phyloP scores from a whole-genome alignment of 208 protist species.

The Acanthamoeba culbertsoni region DNA sequence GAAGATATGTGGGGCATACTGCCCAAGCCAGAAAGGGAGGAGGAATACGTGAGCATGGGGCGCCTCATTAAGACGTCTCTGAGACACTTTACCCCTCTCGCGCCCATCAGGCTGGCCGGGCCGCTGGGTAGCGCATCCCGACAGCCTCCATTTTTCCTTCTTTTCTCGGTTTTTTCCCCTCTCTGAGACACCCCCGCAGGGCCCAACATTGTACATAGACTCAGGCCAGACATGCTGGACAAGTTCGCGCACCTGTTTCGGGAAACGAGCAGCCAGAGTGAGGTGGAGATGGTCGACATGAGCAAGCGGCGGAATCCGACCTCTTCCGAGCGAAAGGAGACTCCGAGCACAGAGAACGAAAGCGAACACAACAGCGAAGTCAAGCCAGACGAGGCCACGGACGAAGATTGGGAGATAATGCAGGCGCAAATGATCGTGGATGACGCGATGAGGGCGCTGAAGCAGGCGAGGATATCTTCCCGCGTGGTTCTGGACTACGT shows the following conservation, averaged over 20 bases:
- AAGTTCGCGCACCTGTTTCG: neutral
- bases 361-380: neutral
- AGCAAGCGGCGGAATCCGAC: neutral
- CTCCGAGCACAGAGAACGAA: neutral
- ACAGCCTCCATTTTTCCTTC: no score
- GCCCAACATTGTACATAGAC: neutral
- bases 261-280: neutral
- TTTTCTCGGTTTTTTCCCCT: neutral
- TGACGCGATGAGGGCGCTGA: neutral
- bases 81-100: neutral
- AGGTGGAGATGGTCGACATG: neutral
- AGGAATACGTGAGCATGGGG: neutral
- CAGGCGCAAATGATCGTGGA: neutral
- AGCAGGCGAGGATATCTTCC: neutral
- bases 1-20: neutral
- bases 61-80: neutral
- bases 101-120: neutral
- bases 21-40: neutral
- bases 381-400: neutral
- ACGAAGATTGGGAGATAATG: neutral
- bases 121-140: neutral
- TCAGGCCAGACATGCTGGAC: neutral
- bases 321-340: neutral
- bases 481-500: neutral
- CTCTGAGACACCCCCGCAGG: neutral